Conservation (phyloP, 192 early-diverging fungal species). For the Linnemannia exigua region DNA sequence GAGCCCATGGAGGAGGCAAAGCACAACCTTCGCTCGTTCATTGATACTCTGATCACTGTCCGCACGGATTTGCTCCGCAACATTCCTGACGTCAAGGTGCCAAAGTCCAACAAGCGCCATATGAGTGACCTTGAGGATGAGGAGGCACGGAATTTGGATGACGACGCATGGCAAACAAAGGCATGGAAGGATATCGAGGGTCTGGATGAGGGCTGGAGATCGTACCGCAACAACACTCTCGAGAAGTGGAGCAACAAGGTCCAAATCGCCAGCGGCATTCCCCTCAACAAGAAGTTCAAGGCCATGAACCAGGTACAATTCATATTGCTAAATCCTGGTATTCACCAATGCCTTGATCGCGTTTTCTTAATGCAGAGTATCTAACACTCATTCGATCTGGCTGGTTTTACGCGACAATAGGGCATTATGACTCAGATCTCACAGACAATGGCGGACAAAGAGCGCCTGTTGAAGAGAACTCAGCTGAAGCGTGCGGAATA, state of each 20-base stretch:
- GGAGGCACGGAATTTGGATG: slow-evolving; percentile 57
- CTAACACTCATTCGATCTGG: background rate
- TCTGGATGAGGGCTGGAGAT: slow-evolving; percentile 76
- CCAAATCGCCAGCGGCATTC: slow-evolving; percentile 75
- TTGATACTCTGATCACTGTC: slow-evolving; percentile 59
- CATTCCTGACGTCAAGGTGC: slow-evolving; percentile 39
- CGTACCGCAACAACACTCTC: slow-evolving; percentile 87
- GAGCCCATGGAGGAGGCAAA: slow-evolving; percentile 47
- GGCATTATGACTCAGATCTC: slow-evolving; percentile 81
- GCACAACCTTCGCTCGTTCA: slow-evolving; percentile 52
- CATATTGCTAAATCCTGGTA: background rate
- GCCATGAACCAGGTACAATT: slow-evolving; percentile 84
- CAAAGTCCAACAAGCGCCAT: slow-evolving; percentile 41
- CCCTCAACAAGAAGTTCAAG: slow-evolving; percentile 93
- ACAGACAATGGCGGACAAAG: slow-evolving; percentile 77
- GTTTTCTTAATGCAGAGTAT: background rate
- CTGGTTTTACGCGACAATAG: slow-evolving; percentile 17
- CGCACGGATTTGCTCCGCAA: slow-evolving; percentile 50
- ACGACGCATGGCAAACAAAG: slow-evolving; percentile 62
- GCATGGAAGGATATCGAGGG: slow-evolving; percentile 72
- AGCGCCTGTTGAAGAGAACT: slow-evolving; percentile 89
- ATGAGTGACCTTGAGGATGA: slow-evolving; percentile 58
- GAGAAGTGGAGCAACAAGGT: slow-evolving; percentile 97
- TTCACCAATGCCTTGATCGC: background rate
- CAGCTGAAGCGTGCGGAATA: slow-evolving; percentile 85